Base-by-base conservation (phyloP, 2,329 filamentous ascomycete genomes). In the Elsinoe ampelina region DNA sequence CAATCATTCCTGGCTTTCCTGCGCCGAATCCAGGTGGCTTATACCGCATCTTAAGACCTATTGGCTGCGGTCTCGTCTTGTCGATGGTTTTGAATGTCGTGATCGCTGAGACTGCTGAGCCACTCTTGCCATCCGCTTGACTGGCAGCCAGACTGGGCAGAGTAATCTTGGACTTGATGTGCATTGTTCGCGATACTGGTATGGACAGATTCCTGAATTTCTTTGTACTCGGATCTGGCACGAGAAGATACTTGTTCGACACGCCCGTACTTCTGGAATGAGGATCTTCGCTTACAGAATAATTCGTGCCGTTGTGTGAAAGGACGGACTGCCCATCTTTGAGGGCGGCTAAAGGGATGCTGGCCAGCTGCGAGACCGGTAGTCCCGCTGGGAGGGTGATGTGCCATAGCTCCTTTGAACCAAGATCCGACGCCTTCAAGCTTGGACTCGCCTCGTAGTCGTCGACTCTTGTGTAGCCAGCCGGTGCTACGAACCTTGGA, bases 391-490 rank as follows among this genome's bases (percentile, higher is more conserved):
- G 87, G 2, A 85, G 83, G 8, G 84, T 87, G 63, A 91, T 88
- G 68, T 89, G 87, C 87, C 86, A 91, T 58, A 90, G 75, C 67
- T 90, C 83, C 73, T 89, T 89, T 60, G 84, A 84, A 57, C 82
- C 73, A 6, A 85, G 67, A 63, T 81, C 80, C 56, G 78, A 77
- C 58, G 80, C 74, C 63, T 74, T 78, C 63, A 87, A 82, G 55
- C 85, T 70, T 19, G 78, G 72, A 7, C 65, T 55, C 5, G 65
- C 57, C 39, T 65, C 66, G 7, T 67, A 70, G 7, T 64, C 60
- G 5, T 67, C 61, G 30, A 63, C 64, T 15, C 62, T 77, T 68
- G 58, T 73, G 77, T 80, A 79, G 45, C 77, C 75, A 30, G 65
- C 63, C 4, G 72, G 68, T 17, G 72, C 68, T 22, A 68, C 63